Percentiles rank a stretch among this genome's conserved stretches.
Evolutionary conservation across 352 stramenopile species (phyloP).

Genomic region (Globisporangium yorkense): DNA sequence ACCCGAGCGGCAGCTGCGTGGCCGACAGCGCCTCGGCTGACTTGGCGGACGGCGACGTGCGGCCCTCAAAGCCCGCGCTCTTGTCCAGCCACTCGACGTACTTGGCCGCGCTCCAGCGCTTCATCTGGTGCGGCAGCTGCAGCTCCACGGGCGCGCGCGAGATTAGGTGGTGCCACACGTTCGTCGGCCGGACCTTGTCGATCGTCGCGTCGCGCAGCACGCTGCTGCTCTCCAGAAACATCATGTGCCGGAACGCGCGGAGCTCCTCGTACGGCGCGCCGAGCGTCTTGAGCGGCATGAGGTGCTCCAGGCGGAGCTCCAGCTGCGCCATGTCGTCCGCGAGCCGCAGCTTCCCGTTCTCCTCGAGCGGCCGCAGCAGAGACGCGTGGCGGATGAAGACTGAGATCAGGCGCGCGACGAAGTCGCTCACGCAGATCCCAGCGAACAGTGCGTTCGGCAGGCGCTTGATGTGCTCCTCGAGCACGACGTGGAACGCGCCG

Average conservation of each 20-base stretch:
- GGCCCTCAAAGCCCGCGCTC: slow-evolving; percentile 18
- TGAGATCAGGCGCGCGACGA: slow-evolving; percentile 66
- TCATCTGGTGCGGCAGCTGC: slow-evolving; percentile 71
- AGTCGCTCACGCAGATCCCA: slow-evolving; percentile 49
- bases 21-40: slow-evolving; percentile 19
- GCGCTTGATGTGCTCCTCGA: slow-evolving; percentile 70
- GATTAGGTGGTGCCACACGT: slow-evolving; percentile 84
- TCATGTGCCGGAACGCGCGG: slow-evolving; percentile 74
- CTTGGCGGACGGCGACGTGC: slow-evolving; percentile 20
- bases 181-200: slow-evolving; percentile 80
- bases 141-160: slow-evolving; percentile 59
- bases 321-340: slow-evolving; percentile 84
- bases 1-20: slow-evolving; percentile 51
- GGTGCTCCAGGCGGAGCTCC: slow-evolving; percentile 57
- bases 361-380: slow-evolving; percentile 63
- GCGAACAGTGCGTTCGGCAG: slow-evolving; percentile 48
- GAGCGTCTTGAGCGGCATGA: slow-evolving; percentile 53
- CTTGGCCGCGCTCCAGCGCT: slow-evolving; percentile 60
- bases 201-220: slow-evolving; percentile 65
- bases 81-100: slow-evolving; percentile 83
- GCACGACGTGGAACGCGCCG: slow-evolving; percentile 50
- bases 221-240: slow-evolving; percentile 63
- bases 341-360: slow-evolving; percentile 71
- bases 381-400: slow-evolving; percentile 75
- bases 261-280: slow-evolving; percentile 70